Conservation (phyloP, 257 asterid genomes). For the Solanum ossicruentum region DNA sequence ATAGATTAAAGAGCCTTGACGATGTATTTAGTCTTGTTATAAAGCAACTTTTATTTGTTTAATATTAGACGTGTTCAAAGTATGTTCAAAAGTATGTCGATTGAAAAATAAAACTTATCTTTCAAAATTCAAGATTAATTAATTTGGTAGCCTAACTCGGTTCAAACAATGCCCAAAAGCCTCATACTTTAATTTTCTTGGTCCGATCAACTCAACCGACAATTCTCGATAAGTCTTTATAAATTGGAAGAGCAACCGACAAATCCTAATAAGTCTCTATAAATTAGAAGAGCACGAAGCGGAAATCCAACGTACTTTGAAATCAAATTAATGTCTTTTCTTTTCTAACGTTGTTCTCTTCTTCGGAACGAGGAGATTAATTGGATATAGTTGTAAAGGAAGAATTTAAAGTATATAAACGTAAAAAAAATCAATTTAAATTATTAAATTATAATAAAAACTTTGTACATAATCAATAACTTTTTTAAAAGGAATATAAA, state of each 20-base stretch:
- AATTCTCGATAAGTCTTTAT: neutral
- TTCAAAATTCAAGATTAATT: neutral
- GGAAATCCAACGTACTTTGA: neutral
- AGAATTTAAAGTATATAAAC: neutral
- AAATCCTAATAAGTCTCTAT: neutral
- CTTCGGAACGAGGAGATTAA: neutral
- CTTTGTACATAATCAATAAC: neutral
- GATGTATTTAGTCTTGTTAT: neutral
- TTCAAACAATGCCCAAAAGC: neutral
- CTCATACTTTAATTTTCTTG: neutral
- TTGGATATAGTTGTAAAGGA: neutral
- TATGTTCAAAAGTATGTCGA: neutral
- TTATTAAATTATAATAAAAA: no score
- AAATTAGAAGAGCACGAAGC: neutral
- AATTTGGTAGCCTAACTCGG: neutral
- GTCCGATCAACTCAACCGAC: neutral
- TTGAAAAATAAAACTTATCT: neutral
- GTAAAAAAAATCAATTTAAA: neutral
- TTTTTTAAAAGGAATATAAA: neutral
- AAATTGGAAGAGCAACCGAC: neutral
- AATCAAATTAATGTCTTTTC: neutral
- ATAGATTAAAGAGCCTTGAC: neutral
- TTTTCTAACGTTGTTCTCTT: neutral
- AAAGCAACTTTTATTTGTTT: neutral
- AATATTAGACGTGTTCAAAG: neutral